Conservation (phyloP, 2,329 filamentous ascomycete species). For the Diaporthe velutina region DNA sequence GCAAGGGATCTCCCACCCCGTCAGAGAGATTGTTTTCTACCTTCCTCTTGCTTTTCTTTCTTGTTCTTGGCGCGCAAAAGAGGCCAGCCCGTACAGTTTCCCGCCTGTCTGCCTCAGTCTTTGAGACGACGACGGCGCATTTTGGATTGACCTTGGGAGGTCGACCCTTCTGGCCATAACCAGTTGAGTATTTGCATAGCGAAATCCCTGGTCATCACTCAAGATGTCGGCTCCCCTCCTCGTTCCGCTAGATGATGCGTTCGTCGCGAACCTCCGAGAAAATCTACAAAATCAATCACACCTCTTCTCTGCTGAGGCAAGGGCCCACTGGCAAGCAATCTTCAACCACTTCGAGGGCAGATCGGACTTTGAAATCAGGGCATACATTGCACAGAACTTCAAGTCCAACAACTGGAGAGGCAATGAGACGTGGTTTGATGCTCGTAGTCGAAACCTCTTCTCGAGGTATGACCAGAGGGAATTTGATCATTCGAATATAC, state of each 20-base stretch:
- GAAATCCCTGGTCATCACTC: neutral
- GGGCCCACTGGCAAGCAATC: neutral
- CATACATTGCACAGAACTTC: constrained; percentile 21
- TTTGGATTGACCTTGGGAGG: neutral
- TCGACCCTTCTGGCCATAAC: neutral
- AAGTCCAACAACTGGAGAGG: neutral
- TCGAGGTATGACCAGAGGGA: constrained; percentile 15
- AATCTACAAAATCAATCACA: neutral
- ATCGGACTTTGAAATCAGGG: neutral
- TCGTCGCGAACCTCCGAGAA: neutral
- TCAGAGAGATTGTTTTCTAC: constrained; percentile 12
- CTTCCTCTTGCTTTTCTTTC: constrained; percentile 8
- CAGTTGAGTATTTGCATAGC: neutral
- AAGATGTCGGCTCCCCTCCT: constrained; percentile 3
- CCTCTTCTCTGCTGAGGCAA: neutral
- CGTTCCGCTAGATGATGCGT: constrained; percentile 23
- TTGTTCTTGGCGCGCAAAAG: constrained; percentile 3
- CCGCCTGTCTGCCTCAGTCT: constrained; percentile 7
- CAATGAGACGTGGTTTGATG: neutral
- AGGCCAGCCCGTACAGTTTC: neutral
- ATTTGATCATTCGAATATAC: neutral
- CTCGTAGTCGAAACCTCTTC: constrained; percentile 37
- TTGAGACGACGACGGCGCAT: constrained; percentile 11
- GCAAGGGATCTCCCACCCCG: neutral
- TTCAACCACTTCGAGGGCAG: neutral